phyloP scores from a whole-genome alignment of 1,284 basidiomycete genomes.

The Apiotrichum gracile region DNA sequence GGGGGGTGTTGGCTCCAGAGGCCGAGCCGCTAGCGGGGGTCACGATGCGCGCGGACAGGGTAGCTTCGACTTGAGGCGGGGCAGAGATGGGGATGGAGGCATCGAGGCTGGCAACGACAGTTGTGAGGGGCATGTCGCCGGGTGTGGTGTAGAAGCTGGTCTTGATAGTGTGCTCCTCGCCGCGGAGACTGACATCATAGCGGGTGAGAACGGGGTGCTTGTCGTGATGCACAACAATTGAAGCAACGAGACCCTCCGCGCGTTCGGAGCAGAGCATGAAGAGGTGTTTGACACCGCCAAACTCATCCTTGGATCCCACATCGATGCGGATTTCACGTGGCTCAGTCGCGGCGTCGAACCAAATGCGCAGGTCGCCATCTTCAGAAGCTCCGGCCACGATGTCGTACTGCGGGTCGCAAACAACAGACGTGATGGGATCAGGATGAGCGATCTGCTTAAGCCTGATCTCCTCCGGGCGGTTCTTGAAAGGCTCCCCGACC shows the following conservation, averaged over 20 bases:
- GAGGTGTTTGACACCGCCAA: slow-evolving; percentile 24
- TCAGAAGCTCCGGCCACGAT: slow-evolving; percentile 35
- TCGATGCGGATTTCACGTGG: slow-evolving; percentile 28
- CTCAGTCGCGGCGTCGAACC: slow-evolving; percentile 18
- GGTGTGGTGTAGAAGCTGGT: slow-evolving; percentile 15
- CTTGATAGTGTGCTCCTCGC: slow-evolving; percentile 3
- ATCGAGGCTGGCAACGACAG: slow-evolving; percentile 15
- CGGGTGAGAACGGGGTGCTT: slow-evolving; percentile 23
- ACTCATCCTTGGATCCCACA: slow-evolving; percentile 23
- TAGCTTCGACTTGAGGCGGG: slow-evolving; percentile 8
- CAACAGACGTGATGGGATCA: slow-evolving; percentile 31
- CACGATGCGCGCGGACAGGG: slow-evolving; percentile 12
- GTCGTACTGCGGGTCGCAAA: slow-evolving; percentile 26
- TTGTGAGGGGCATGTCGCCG: slow-evolving; percentile 15
- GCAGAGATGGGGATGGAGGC: slow-evolving; percentile 18
- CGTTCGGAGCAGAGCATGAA: slow-evolving; percentile 14
- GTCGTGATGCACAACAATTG: slow-evolving; percentile 29
- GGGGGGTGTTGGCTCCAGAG: slow-evolving; percentile 6
- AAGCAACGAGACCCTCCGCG: slow-evolving; percentile 7
- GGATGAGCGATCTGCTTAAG: slow-evolving; percentile 25
- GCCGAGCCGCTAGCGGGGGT: slow-evolving; percentile 8
- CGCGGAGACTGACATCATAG: slow-evolving; percentile 21
- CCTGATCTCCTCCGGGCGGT: slow-evolving; percentile 32
- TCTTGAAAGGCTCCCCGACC: slow-evolving; percentile 18
- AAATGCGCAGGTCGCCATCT: slow-evolving; percentile 38